Conservation (phyloP, 352 stramenopile species). For the Pythium grandisporangium region DNA sequence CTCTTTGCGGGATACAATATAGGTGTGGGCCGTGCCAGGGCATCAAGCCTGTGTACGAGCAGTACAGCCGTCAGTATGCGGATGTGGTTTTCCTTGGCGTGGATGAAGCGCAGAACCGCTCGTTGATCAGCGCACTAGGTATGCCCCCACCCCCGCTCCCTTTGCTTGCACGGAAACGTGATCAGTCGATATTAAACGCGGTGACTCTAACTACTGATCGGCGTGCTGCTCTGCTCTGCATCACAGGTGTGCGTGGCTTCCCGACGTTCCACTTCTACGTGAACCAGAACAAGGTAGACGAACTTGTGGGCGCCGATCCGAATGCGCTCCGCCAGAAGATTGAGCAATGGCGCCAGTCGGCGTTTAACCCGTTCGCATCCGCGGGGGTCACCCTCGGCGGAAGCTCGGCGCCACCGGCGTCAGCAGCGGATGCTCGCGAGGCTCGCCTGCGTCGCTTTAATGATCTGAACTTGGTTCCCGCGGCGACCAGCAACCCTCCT, state of each 20-base stretch:
- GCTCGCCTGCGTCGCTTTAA: constrained; percentile 75
- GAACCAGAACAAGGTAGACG: constrained; percentile 80
- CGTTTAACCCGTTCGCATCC: constrained; percentile 82
- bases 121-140: constrained; percentile 67
- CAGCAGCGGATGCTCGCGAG: constrained; percentile 52
- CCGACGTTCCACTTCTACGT: constrained; percentile 91
- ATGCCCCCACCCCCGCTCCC: constrained; percentile 1
- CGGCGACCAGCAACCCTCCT: constrained; percentile 6
- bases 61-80: constrained; percentile 69
- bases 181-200: too few species aligned
- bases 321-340: constrained; percentile 82
- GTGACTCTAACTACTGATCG: too few species aligned
- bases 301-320: constrained; percentile 79
- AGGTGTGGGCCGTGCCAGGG: constrained; percentile 79
- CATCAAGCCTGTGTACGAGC: constrained; percentile 81
- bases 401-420: constrained; percentile 16
- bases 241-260: constrained; percentile 65
- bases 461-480: constrained; percentile 44
- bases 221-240: too few species aligned
- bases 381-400: constrained; percentile 53
- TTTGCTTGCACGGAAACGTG: too few species aligned
- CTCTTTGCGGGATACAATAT: background rate
- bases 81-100: constrained; percentile 87
- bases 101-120: constrained; percentile 78
- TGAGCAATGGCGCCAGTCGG: constrained; percentile 78